A percentile compares a stretch with the other conserved stretches of the same genome.
Evolutionary conservation across 176 grass and related monocot genomes (phyloP).

Genomic region (Chrysopogon serrulatus): DNA sequence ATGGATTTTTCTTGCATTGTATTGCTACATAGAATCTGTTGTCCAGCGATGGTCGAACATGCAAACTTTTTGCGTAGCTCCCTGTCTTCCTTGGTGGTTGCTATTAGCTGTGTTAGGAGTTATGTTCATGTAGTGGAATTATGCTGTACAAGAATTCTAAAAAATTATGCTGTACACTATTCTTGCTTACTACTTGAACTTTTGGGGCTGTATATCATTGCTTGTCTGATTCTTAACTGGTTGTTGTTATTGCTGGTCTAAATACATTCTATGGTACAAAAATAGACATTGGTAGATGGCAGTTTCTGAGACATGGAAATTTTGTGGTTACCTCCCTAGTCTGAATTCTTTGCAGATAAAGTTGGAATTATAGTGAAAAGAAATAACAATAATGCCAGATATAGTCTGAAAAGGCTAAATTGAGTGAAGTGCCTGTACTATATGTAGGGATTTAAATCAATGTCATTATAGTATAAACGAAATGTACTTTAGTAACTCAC

Average conservation of each 20-base stretch:
- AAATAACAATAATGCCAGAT: neutral
- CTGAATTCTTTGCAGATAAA: neutral
- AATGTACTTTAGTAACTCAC: neutral
- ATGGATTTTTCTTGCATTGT: neutral
- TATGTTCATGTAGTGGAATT: neutral
- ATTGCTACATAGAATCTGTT: neutral
- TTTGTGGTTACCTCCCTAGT: neutral
- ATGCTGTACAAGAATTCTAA: too few species aligned
- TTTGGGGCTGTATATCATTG: neutral
- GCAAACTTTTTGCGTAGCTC: neutral
- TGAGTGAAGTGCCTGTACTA: neutral
- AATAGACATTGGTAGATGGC: neutral
- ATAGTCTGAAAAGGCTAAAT: neutral
- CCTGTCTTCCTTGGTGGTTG: neutral
- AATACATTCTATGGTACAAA: neutral
- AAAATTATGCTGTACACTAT: neutral
- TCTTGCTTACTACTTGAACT: neutral
- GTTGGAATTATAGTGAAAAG: neutral
- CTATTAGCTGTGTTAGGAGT: neutral
- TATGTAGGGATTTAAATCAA: neutral
- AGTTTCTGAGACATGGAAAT: neutral
- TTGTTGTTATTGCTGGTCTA: neutral
- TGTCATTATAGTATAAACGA: neutral
- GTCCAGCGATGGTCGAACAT: neutral
- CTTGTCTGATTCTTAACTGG: neutral